Percentiles rank a stretch among this genome's conserved stretches.
Evolutionary conservation across 371 early-diverging fungal genomes (phyloP).

Genomic region (Saksenaea oblongispora): DNA sequence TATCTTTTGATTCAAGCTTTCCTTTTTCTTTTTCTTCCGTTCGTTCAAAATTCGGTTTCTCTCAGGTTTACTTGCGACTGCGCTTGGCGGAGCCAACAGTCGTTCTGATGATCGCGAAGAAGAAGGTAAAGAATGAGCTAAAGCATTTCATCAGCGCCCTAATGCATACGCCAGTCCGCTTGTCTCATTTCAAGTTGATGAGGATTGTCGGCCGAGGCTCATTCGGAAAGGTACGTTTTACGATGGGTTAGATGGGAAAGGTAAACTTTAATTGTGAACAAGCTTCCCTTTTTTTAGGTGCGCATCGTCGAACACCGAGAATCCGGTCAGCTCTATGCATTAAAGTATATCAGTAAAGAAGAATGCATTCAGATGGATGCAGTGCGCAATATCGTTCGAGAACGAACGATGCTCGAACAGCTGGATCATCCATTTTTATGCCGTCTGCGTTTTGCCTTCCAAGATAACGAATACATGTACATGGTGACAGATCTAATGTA

Average conservation of each 20-base stretch:
- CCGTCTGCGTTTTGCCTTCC: slow-evolving; percentile 83
- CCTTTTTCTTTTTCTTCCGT: slow-evolving; percentile 3
- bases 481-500: slow-evolving; percentile 89
- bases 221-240: slow-evolving; percentile 70
- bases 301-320: slow-evolving; percentile 75
- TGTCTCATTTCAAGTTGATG: slow-evolving; percentile 70
- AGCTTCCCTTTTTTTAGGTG: slow-evolving; percentile 48
- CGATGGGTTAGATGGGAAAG: slow-evolving; percentile 2
- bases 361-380: slow-evolving; percentile 81
- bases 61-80: slow-evolving; percentile 47
- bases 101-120: slow-evolving; percentile 28
- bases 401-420: slow-evolving; percentile 78
- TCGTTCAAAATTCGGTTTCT: slow-evolving; percentile 47
- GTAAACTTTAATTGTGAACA: slow-evolving; percentile 13
- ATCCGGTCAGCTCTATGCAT: slow-evolving; percentile 68
- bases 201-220: slow-evolving; percentile 74
- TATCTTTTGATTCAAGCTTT: neutral
- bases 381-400: slow-evolving; percentile 75
- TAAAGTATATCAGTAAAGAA: slow-evolving; percentile 84
- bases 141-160: slow-evolving; percentile 1
- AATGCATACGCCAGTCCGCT: slow-evolving; percentile 47
- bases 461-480: slow-evolving; percentile 81
- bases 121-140: slow-evolving; percentile 22
- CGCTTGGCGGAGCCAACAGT: slow-evolving; percentile 35
- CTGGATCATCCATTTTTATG: slow-evolving; percentile 79